A percentile compares a stretch with the other conserved stretches of the same genome.
Evolutionary conservation across 345 rosid genomes (phyloP).

Genomic region (Isatis tinctoria): DNA sequence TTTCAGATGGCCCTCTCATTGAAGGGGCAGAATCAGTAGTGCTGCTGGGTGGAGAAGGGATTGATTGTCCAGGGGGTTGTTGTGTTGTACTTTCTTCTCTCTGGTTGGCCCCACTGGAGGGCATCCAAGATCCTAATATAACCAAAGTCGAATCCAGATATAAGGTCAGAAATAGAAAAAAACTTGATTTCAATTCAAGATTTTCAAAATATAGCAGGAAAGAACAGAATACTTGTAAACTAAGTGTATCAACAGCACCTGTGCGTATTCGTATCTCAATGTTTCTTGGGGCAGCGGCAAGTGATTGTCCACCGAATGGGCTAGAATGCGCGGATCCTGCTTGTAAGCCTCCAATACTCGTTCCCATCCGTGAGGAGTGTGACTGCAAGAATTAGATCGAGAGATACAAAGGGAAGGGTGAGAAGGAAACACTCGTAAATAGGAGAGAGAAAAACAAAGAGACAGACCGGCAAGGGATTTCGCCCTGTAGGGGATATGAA

Average conservation of each 20-base stretch:
- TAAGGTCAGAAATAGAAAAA: not conserved
- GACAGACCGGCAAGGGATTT: constrained; percentile 46
- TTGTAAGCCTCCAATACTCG: constrained; percentile 40
- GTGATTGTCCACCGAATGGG: constrained; percentile 36
- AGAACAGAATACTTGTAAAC: not conserved
- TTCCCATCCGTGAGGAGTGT: constrained; percentile 41
- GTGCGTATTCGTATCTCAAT: constrained; percentile 60
- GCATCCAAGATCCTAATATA: constrained; percentile 42
- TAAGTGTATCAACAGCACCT: constrained; percentile 32
- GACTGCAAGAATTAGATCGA: constrained; percentile 31
- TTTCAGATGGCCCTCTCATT: constrained; percentile 18
- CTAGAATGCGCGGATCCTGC: constrained; percentile 37
- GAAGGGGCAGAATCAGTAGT: constrained; percentile 26
- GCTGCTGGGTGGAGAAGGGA: constrained; percentile 30
- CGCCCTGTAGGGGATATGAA: constrained; percentile 48
- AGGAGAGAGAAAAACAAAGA: not conserved
- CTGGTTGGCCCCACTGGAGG: constrained; percentile 31
- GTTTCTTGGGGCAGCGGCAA: constrained; percentile 46
- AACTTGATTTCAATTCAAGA: not conserved
- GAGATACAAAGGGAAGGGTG: constrained; percentile 10
- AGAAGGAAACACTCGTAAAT: not conserved
- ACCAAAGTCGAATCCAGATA: not conserved
- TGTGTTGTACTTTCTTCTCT: constrained; percentile 36
- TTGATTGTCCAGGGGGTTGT: constrained; percentile 35
- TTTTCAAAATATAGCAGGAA: not conserved